Evolutionary conservation across 2,329 filamentous ascomycete species (phyloP).

Genomic region (Graphiopsis chlorocephala): DNA sequence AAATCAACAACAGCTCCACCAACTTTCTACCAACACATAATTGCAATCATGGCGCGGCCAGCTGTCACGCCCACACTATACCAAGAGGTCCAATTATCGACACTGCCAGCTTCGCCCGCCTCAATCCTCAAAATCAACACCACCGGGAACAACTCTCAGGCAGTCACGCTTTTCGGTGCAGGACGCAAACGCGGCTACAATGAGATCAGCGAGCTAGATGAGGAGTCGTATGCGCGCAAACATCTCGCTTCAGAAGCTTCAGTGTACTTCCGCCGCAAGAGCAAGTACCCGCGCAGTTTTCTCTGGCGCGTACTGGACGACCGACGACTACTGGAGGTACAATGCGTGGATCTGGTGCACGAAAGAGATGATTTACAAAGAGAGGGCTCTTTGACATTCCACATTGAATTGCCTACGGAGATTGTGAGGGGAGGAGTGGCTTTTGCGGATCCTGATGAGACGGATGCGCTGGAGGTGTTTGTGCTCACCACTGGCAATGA

Average conservation of each 20-base stretch:
- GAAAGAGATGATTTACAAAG: constrained; percentile 44
- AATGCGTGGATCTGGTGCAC: constrained; percentile 75
- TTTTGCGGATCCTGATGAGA: constrained; percentile 74
- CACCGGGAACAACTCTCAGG: constrained; percentile 45
- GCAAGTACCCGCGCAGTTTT: constrained; percentile 76
- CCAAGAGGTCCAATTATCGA: constrained; percentile 22
- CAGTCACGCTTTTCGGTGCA: constrained; percentile 44
- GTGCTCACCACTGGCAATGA: constrained; percentile 75
- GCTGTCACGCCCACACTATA: constrained; percentile 25
- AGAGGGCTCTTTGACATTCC: constrained; percentile 62
- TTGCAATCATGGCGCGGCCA: constrained; percentile 16
- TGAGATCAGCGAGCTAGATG: constrained; percentile 56
- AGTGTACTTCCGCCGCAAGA: constrained; percentile 77
- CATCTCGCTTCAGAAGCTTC: constrained; percentile 76
- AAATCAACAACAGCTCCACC: constrained; percentile 6
- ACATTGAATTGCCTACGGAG: constrained; percentile 76
- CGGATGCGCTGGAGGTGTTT: constrained; percentile 75
- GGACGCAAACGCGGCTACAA: constrained; percentile 36
- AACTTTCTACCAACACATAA: neutral
- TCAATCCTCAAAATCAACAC: constrained; percentile 13
- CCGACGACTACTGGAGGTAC: constrained; percentile 75
- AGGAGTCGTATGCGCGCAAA: constrained; percentile 68
- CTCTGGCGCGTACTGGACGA: constrained; percentile 87
- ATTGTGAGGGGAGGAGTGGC: constrained; percentile 77
- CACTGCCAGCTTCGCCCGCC: constrained; percentile 5